phyloP scores from a whole-genome alignment of 345 rosid species.

The Eucalyptus guilfoylei region DNA sequence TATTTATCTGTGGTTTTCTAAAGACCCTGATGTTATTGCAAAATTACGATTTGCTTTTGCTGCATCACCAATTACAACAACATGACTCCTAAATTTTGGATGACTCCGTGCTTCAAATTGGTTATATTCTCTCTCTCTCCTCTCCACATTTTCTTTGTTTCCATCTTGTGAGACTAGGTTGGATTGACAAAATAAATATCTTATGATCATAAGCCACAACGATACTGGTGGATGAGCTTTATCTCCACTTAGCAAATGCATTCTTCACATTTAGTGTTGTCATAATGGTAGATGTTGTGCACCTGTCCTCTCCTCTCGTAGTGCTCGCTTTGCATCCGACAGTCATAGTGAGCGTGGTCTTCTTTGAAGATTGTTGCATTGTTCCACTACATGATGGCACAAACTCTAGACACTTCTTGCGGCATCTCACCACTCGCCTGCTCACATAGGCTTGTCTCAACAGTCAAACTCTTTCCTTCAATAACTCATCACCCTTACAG shows the following conservation, averaged over 20 bases:
- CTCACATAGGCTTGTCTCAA: not conserved
- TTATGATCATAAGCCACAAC: fast-evolving
- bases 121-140: not conserved
- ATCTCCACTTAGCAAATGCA: not conserved
- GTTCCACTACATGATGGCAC: not conserved
- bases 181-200: not conserved
- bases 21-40: too few species aligned
- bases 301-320: not conserved
- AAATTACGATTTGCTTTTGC: fast-evolving
- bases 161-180: not conserved
- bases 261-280: not conserved
- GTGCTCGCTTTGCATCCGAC: not conserved
- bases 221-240: not conserved
- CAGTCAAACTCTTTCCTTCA: not conserved
- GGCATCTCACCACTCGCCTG: fast-evolving
- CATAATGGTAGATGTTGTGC: not conserved
- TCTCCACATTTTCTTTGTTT: too few species aligned
- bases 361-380: not conserved
- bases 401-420: not conserved
- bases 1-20: fast-evolving
- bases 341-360: fast-evolving
- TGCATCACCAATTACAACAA: not conserved
- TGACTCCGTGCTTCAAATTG: not conserved
- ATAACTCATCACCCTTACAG: fast-evolving
- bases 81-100: not conserved